phyloP scores from a whole-genome alignment of 192 early-diverging fungal genomes.

The Coemansia sp. region DNA sequence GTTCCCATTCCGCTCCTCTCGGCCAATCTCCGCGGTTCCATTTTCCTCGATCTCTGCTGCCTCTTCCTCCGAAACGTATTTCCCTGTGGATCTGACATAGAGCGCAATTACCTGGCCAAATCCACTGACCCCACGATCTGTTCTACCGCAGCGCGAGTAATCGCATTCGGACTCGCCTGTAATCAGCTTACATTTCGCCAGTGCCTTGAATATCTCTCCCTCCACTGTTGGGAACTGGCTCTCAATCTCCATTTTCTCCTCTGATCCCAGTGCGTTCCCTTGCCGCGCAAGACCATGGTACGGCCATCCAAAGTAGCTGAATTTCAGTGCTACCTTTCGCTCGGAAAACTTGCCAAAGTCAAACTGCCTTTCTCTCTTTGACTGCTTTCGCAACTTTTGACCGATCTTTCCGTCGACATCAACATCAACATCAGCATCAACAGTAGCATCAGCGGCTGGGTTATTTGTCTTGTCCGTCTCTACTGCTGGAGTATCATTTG shows the following conservation, averaged over 20 bases:
- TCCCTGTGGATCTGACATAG: slow-evolving; percentile 68
- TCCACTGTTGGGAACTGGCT: slow-evolving; percentile 73
- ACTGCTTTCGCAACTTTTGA: slow-evolving; percentile 26
- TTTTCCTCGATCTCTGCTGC: slow-evolving; percentile 35
- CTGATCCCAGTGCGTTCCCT: slow-evolving; percentile 50
- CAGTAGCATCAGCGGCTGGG: neutral
- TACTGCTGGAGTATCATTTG: neutral
- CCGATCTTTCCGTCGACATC: neutral
- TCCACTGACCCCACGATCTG: slow-evolving; percentile 87
- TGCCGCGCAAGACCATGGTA: slow-evolving; percentile 87
- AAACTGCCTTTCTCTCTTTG: slow-evolving; percentile 54
- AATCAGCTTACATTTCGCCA: slow-evolving; percentile 77
- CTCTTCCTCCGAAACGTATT: slow-evolving; percentile 40
- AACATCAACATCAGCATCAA: no score
- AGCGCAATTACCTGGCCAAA: slow-evolving; percentile 87
- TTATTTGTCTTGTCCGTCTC: neutral
- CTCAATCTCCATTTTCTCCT: slow-evolving; percentile 45
- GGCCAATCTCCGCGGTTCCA: slow-evolving; percentile 19
- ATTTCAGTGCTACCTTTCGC: slow-evolving; percentile 79
- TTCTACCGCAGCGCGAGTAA: slow-evolving; percentile 83
- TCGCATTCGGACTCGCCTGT: slow-evolving; percentile 64
- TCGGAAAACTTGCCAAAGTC: slow-evolving; percentile 77
- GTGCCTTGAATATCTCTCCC: slow-evolving; percentile 79
- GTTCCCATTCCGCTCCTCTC: slow-evolving; percentile 29
- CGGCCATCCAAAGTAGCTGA: slow-evolving; percentile 90